A percentile compares a stretch with the other conserved stretches of the same genome.
Conservation (phyloP, 371 early-diverging fungal species). For the Rhizopus microsporus region DNA sequence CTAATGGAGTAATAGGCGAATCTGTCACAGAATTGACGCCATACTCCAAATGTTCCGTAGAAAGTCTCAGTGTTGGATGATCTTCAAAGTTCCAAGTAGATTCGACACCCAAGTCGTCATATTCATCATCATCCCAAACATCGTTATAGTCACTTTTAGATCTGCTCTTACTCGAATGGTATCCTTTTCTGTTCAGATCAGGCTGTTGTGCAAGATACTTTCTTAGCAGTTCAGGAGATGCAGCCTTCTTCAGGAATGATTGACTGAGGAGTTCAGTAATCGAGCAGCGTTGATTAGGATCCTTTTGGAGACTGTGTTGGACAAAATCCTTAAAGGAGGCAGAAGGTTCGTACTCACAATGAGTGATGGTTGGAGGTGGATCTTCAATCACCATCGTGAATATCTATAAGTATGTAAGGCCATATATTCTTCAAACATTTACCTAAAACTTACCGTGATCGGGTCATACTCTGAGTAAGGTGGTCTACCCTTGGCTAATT, state of each 20-base stretch:
- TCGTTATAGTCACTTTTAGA: background rate
- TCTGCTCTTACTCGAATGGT: background rate
- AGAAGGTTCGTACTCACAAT: slow-evolving; percentile 16
- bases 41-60: slow-evolving; percentile 10
- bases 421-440: slow-evolving; percentile 5
- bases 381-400: slow-evolving; percentile 42
- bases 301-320: slow-evolving; percentile 56
- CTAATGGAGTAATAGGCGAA: slow-evolving; percentile 26
- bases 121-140: slow-evolving; percentile 19
- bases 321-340: slow-evolving; percentile 33
- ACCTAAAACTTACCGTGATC: slow-evolving; percentile 52
- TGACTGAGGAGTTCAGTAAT: slow-evolving; percentile 69
- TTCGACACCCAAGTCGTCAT: background rate
- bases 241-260: slow-evolving; percentile 51
- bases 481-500: slow-evolving; percentile 92
- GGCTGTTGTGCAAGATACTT: slow-evolving; percentile 22
- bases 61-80: slow-evolving; percentile 7
- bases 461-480: slow-evolving; percentile 92
- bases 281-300: slow-evolving; percentile 67
- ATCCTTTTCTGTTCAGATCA: slow-evolving; percentile 16
- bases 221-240: slow-evolving; percentile 18
- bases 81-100: slow-evolving; percentile 3
- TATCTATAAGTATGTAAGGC: slow-evolving; percentile 21
- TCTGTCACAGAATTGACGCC: background rate
- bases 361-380: slow-evolving; percentile 35